Percentiles rank a stretch among this genome's conserved stretches.
These are phyloP conservation scores for Rickenella mellea DNA, from an alignment of 768 basidiomycete species.

Conservation along the genomic window DNA sequence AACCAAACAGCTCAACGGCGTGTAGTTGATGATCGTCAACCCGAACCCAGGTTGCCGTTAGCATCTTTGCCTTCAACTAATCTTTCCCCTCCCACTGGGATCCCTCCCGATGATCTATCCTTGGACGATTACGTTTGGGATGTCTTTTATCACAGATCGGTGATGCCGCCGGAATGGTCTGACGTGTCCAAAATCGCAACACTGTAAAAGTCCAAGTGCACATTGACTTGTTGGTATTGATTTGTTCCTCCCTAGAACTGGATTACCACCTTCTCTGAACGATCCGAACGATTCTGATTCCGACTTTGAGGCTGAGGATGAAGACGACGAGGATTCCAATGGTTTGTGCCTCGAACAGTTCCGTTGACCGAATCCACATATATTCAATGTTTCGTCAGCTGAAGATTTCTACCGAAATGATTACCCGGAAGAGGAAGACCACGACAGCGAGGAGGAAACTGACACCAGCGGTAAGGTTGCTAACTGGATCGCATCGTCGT, in stretches of 20 bases:
- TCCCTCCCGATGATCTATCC: not conserved
- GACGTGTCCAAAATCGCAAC: slow-evolving; percentile 48
- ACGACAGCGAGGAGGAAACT: slow-evolving; percentile 1
- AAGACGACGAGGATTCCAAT: slow-evolving; percentile 65
- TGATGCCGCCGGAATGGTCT: slow-evolving; percentile 51
- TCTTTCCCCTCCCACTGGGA: not conserved
- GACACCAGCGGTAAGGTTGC: too few relatives aligned
- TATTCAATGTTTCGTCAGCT: too few relatives aligned
- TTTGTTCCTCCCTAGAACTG: too few relatives aligned
- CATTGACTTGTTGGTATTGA: too few relatives aligned
- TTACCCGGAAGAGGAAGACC: slow-evolving; percentile 7
- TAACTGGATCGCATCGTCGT: too few relatives aligned
- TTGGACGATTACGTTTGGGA: slow-evolving; percentile 74
- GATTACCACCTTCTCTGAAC: not conserved
- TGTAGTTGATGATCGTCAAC: slow-evolving; percentile 21
- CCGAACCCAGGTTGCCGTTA: not conserved
- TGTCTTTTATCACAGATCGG: slow-evolving; percentile 67
- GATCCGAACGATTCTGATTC: slow-evolving; percentile 46
- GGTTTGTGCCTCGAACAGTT: not conserved
- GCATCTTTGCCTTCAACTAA: slow-evolving; percentile 1
- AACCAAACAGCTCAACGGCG: too few relatives aligned
- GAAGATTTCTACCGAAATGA: slow-evolving; percentile 10
- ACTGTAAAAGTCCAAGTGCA: too few relatives aligned
- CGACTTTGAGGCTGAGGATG: slow-evolving; percentile 60
- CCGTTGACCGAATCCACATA: not conserved